Evolutionary conservation across 2,329 filamentous ascomycete species (phyloP), one percentile per base, ranked within the genome.

Genomic region (Metarhizium robertsii): DNA sequence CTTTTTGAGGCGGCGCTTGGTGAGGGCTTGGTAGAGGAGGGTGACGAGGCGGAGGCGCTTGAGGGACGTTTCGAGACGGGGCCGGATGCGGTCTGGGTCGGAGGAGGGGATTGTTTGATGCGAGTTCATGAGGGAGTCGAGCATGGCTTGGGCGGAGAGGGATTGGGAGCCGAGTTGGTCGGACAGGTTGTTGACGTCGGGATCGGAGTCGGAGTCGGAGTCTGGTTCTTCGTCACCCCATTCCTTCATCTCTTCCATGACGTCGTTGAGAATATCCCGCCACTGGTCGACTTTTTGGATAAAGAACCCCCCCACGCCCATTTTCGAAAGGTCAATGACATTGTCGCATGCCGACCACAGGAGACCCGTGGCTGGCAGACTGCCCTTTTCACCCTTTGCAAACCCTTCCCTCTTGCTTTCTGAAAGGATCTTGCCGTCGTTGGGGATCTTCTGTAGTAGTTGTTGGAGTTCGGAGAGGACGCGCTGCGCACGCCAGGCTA

Each of bases 301-400:
- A 50, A 92, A 78, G 56, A 91, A 75, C 0, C 86, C 88, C 0
- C 80, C 81, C 5, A 95, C 79, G 0, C 90, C 91, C 29, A 84
- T 72, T 6, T 76, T 77, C 51, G 84, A 80, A 43, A 95, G 71
- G 8, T 76, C 75, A 2, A 83, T 73, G 16, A 95, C 67, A 7
- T 81, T 79, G 70, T 96, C 92, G 64, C 92, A 96, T 6, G 85
- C 81, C 54, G 88, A 82, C 92, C 92, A 96, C 2, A 95, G 74
- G 5, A 91, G 77, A 11, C 90, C 91, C 0, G 91, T 94, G 2
- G 82, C 76, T 6, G 81, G 78, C 53, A 85, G 73, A 65, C 79
- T 83, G 4, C 79, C 79, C 59, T 76, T 80, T 1, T 73, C 74
- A 38, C 71, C 73, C 13, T 74, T 71, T 8, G 55, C 59, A 20